Evolutionary conservation across 1,139 yeast species (phyloP).

Genomic region (Kurtzmaniella natalensis): DNA sequence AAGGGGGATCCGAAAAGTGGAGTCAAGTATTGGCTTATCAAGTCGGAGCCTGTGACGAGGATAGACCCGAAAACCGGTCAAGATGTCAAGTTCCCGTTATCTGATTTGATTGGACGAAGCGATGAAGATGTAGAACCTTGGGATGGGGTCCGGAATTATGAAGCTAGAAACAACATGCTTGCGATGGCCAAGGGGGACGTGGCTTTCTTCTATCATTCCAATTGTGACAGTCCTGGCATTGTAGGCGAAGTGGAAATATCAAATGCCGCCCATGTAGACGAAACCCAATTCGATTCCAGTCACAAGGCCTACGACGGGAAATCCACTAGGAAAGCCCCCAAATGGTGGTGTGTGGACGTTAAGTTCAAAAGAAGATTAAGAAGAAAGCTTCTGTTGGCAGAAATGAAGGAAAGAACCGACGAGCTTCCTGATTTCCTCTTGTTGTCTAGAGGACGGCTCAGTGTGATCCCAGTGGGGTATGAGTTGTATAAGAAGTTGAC

Average conservation of each 20-base stretch:
- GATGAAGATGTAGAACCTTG: slow-evolving; percentile 36
- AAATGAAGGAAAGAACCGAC: slow-evolving; percentile 21
- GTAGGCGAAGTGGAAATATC: slow-evolving; percentile 42
- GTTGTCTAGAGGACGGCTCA: slow-evolving; percentile 42
- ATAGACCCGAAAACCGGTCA: slow-evolving; percentile 39
- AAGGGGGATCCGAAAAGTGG: slow-evolving; percentile 9
- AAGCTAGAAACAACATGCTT: slow-evolving; percentile 47
- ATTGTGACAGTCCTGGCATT: slow-evolving; percentile 48
- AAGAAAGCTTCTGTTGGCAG: slow-evolving; percentile 33
- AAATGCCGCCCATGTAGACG: slow-evolving; percentile 36
- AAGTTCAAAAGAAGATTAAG: slow-evolving; percentile 34
- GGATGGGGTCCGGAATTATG: slow-evolving; percentile 57
- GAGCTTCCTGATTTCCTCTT: slow-evolving; percentile 36
- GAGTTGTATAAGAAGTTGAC: slow-evolving; percentile 36
- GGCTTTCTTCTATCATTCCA: slow-evolving; percentile 50
- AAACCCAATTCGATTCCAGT: slow-evolving; percentile 31
- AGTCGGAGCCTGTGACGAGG: slow-evolving; percentile 48
- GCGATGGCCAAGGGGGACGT: slow-evolving; percentile 41
- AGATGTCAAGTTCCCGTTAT: slow-evolving; percentile 45
- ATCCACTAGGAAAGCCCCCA: slow-evolving; percentile 32
- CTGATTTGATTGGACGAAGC: slow-evolving; percentile 33
- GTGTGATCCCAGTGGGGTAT: slow-evolving; percentile 43
- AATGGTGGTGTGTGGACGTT: slow-evolving; percentile 55
- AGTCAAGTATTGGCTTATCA: slow-evolving; percentile 45
- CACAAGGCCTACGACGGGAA: slow-evolving; percentile 46